These are phyloP conservation scores for Agaricus blazei DNA, from an alignment of 768 basidiomycete genomes.

Conservation along the genomic window DNA sequence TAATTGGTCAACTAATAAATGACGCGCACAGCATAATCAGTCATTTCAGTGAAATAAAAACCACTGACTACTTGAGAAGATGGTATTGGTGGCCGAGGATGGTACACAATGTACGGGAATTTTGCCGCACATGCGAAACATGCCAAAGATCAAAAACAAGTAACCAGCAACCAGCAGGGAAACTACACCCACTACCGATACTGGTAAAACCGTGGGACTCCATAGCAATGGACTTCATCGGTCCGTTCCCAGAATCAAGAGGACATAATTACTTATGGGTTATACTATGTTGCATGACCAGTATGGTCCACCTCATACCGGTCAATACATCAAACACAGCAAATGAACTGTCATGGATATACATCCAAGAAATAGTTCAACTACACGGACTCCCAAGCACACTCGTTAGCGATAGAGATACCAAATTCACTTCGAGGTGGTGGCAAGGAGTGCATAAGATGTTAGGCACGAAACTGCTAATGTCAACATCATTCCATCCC, in stretches of 20 bases:
- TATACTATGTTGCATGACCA: slow-evolving; percentile 22
- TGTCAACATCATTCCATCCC: slow-evolving; percentile 36
- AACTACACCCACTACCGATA: slow-evolving; percentile 24
- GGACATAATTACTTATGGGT: slow-evolving; percentile 26
- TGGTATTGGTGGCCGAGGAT: slow-evolving; percentile 31
- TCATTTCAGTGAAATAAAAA: slow-evolving; percentile 25
- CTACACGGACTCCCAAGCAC: slow-evolving; percentile 25
- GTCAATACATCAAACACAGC: slow-evolving; percentile 20
- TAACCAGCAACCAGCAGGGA: slow-evolving; percentile 18
- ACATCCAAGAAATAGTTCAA: slow-evolving; percentile 21
- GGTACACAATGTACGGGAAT: slow-evolving; percentile 14
- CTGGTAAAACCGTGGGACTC: slow-evolving; percentile 27
- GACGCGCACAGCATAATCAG: slow-evolving; percentile 26
- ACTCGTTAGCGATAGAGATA: slow-evolving; percentile 27
- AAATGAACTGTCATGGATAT: slow-evolving; percentile 24
- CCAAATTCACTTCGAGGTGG: slow-evolving; percentile 31
- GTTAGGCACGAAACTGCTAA: slow-evolving; percentile 22
- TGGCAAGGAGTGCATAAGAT: slow-evolving; percentile 22
- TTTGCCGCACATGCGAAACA: slow-evolving; percentile 17
- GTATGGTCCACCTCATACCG: slow-evolving; percentile 29
- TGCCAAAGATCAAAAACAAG: slow-evolving; percentile 20
- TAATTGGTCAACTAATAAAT: slow-evolving; percentile 12
- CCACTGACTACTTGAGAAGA: slow-evolving; percentile 22
- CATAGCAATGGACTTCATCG: slow-evolving; percentile 37
- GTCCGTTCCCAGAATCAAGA: slow-evolving; percentile 23